These are phyloP conservation scores for Yamadazyma dendronema DNA, from an alignment of 1,139 yeast genomes.

Conservation along the genomic window DNA sequence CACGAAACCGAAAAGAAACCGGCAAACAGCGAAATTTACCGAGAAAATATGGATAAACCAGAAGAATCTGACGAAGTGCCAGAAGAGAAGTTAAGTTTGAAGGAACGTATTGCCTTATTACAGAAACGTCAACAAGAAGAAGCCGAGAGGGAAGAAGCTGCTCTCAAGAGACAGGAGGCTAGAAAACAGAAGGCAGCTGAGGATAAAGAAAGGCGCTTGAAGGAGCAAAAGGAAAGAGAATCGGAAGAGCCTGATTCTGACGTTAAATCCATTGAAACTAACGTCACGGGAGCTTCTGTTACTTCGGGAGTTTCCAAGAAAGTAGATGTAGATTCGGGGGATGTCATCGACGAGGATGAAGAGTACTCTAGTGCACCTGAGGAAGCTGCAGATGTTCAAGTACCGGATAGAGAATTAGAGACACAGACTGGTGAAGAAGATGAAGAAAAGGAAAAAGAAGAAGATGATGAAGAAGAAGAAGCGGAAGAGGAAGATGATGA, in stretches of 20 bases:
- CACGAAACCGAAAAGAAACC: slow-evolving; percentile 20
- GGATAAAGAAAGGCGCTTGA: slow-evolving; percentile 22
- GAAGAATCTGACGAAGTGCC: slow-evolving; percentile 40
- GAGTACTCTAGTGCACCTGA: neutral
- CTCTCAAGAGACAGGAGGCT: slow-evolving; percentile 55
- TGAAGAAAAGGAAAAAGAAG: slow-evolving; percentile 10
- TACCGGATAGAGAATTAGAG: neutral
- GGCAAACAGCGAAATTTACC: slow-evolving; percentile 13
- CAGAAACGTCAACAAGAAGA: slow-evolving; percentile 83
- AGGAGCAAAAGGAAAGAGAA: slow-evolving; percentile 11
- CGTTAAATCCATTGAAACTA: neutral
- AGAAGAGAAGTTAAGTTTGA: slow-evolving; percentile 61
- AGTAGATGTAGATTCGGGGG: neutral
- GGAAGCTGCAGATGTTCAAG: neutral
- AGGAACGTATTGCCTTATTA: slow-evolving; percentile 80
- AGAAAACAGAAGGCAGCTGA: slow-evolving; percentile 45
- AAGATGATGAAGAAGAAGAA: slow-evolving; percentile 12
- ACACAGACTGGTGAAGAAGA: slow-evolving; percentile 5
- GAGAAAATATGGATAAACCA: slow-evolving; percentile 17
- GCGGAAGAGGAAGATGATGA: slow-evolving; percentile 59
- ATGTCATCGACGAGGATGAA: neutral
- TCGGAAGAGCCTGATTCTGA: neutral
- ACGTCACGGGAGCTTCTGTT: neutral
- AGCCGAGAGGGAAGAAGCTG: slow-evolving; percentile 70
- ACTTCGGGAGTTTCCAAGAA: neutral